A percentile compares a stretch with the other conserved stretches of the same genome.
Conservation (phyloP, 2,329 filamentous ascomycete genomes). For the Dryadomyces sulphureus region DNA sequence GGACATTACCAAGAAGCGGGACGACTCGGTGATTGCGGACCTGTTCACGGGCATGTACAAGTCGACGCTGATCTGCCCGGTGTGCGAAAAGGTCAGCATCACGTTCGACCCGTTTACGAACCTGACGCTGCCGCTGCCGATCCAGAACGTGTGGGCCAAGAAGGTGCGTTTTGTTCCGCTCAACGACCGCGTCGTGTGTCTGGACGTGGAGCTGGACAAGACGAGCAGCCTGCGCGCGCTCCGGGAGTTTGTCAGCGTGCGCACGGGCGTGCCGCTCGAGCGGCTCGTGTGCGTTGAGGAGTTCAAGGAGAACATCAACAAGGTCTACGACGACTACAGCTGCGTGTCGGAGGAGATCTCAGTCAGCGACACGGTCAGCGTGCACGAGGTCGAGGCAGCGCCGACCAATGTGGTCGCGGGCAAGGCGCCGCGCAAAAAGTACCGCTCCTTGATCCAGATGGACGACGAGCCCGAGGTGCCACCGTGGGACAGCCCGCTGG, state of each 20-base stretch:
- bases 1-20: slow-evolving; percentile 80
- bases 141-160: slow-evolving; percentile 69
- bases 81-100: slow-evolving; percentile 89
- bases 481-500: slow-evolving; percentile 42
- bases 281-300: slow-evolving; percentile 70
- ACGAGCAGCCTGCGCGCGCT: slow-evolving; percentile 53
- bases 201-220: slow-evolving; percentile 70
- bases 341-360: slow-evolving; percentile 59
- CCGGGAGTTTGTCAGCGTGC: slow-evolving; percentile 55
- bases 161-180: slow-evolving; percentile 65
- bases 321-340: slow-evolving; percentile 57
- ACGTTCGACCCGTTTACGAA: slow-evolving; percentile 98
- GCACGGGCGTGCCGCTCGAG: slow-evolving; percentile 47
- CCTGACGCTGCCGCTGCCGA: slow-evolving; percentile 75
- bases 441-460: slow-evolving; percentile 35
- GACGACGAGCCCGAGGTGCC: slow-evolving; percentile 32
- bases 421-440: slow-evolving; percentile 26
- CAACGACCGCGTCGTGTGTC: slow-evolving; percentile 51
- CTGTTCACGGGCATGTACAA: slow-evolving; percentile 98
- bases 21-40: slow-evolving; percentile 90
- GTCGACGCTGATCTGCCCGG: slow-evolving; percentile 85
- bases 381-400: slow-evolving; percentile 59
- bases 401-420: slow-evolving; percentile 66
- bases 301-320: slow-evolving; percentile 74
- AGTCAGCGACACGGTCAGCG: slow-evolving; percentile 51